Conservation (phyloP, 495 filamentous ascomycete genomes). For the Podospora pseudocomata region DNA sequence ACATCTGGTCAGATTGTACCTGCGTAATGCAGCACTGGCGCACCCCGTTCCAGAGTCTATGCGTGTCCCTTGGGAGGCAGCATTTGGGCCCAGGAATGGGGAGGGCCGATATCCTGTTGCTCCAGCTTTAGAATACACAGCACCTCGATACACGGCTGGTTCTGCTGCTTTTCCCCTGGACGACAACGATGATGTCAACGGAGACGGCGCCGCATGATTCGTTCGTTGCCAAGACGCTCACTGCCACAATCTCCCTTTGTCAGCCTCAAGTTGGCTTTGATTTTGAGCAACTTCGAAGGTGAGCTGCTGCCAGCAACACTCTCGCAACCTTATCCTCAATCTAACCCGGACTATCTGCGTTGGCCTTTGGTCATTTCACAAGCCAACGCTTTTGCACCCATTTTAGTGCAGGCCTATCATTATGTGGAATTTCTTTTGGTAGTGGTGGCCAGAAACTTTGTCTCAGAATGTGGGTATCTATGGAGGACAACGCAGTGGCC, state of each 20-base stretch:
- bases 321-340: neutral
- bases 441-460: too few relatives aligned
- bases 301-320: neutral
- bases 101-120: conserved; percentile 31
- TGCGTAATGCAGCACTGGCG: conserved; percentile 40
- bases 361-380: too few relatives aligned
- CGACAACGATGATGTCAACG: conserved; percentile 32
- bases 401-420: too few relatives aligned
- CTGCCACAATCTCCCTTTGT: neutral
- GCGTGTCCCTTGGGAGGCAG: conserved; percentile 43
- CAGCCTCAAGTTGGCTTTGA: neutral
- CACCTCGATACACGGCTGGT: conserved; percentile 43
- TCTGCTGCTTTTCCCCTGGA: conserved; percentile 40
- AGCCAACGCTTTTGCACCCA: too few relatives aligned
- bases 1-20: conserved; percentile 51
- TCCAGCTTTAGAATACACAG: conserved; percentile 39
- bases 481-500: too few relatives aligned
- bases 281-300: neutral
- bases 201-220: neutral
- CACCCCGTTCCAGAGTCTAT: conserved; percentile 42
- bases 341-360: too few relatives aligned
- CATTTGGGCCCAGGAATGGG: conserved; percentile 33
- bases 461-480: too few relatives aligned
- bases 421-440: too few relatives aligned
- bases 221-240: neutral